Percentiles rank a stretch among this genome's conserved stretches.
Evolutionary conservation across 768 basidiomycete species (phyloP).

Genomic region (Lentinus tigrinus): DNA sequence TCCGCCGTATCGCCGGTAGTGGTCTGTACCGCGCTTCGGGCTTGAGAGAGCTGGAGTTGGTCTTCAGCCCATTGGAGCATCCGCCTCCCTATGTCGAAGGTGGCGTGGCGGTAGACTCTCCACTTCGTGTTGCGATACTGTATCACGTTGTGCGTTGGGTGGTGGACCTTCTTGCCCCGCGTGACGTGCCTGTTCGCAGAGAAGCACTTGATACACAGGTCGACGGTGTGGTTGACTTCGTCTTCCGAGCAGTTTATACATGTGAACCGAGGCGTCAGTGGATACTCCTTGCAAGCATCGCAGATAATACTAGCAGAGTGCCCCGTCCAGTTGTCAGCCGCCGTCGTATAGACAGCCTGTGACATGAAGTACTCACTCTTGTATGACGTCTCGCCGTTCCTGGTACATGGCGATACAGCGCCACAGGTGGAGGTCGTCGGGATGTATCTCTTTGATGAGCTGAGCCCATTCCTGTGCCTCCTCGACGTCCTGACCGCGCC

Average conservation of each 20-base stretch:
- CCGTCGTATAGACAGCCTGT: too few species aligned
- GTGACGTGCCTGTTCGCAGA: not conserved
- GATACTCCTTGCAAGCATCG: not conserved
- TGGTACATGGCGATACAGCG: not conserved
- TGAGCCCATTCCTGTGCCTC: not conserved
- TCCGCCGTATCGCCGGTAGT: not conserved
- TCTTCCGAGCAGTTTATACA: not conserved
- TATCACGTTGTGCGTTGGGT: not conserved
- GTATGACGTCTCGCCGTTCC: constrained; percentile 3
- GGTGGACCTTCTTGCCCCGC: not conserved
- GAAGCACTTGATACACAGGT: not conserved
- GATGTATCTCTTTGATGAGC: not conserved
- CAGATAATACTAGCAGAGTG: not conserved
- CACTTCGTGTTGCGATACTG: not conserved
- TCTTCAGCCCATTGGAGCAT: not conserved
- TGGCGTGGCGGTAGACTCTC: not conserved
- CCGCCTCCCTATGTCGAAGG: not conserved
- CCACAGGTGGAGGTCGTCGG: constrained; percentile 4
- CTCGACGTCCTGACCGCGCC: not conserved
- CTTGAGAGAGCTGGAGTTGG: not conserved
- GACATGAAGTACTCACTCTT: constrained; percentile 13
- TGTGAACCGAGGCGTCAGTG: not conserved
- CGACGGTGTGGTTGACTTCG: not conserved
- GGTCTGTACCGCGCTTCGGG: not conserved
- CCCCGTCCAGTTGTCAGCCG: not conserved